Conservation (phyloP, 2,329 filamentous ascomycete species). For the Graphilbum sp. region DNA sequence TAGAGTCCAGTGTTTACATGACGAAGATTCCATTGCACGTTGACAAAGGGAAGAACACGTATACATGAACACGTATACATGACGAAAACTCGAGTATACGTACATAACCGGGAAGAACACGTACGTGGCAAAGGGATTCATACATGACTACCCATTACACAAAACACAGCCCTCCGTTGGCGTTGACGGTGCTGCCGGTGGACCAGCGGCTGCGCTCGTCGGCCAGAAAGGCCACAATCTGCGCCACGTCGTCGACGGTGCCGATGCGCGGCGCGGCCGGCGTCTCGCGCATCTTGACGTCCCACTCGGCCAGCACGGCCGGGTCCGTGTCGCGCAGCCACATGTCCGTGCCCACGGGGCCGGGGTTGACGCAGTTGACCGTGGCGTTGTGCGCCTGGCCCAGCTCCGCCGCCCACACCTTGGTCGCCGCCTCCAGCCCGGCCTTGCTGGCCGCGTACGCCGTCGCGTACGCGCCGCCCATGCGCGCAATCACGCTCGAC, state of each 20-base stretch:
- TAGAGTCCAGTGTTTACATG: too few species aligned
- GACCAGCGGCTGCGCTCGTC: conserved; percentile 31
- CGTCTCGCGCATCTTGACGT: conserved; percentile 35
- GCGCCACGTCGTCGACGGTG: conserved; percentile 34
- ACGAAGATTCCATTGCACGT: too few species aligned
- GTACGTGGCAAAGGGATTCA: too few species aligned
- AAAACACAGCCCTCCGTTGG: conserved; percentile 26
- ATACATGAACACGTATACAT: too few species aligned
- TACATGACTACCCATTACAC: neutral
- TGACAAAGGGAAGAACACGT: too few species aligned
- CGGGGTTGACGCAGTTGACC: conserved; percentile 42
- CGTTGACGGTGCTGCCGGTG: conserved; percentile 37
- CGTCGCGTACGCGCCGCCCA: conserved; percentile 1
- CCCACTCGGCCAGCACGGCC: conserved; percentile 29
- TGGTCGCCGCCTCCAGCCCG: conserved; percentile 41
- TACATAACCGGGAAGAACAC: too few species aligned
- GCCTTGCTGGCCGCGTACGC: conserved; percentile 15
- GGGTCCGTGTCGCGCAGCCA: conserved; percentile 13
- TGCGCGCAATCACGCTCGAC: conserved; percentile 32
- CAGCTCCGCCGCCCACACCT: conserved; percentile 40
- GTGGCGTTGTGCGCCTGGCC: conserved; percentile 34
- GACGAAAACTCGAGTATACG: too few species aligned
- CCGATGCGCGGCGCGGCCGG: conserved; percentile 34
- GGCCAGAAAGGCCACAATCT: conserved; percentile 38
- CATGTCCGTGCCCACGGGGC: conserved; percentile 42